A percentile compares a stretch with the other conserved stretches of the same genome.
These are phyloP conservation scores for Penicillium malachiteum DNA, from an alignment of 495 filamentous ascomycete species.

Conservation along the genomic window DNA sequence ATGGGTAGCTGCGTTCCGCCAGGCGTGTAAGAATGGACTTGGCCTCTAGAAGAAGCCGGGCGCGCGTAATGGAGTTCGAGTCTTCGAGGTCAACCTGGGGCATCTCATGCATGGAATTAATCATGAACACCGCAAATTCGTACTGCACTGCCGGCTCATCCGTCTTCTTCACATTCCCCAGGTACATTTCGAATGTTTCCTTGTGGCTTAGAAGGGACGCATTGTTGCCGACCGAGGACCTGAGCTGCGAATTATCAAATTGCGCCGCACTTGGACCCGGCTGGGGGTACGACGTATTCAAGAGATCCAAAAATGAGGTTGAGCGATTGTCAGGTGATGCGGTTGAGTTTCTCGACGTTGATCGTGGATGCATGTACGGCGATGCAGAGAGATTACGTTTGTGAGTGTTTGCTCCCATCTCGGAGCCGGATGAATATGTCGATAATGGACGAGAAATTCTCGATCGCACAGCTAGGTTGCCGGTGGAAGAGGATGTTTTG, in stretches of 20 bases:
- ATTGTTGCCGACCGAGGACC: slow-evolving; percentile 76
- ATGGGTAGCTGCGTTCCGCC: slow-evolving; percentile 83
- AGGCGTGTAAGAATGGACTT: slow-evolving; percentile 83
- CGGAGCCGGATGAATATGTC: slow-evolving; percentile 68
- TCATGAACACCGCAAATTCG: slow-evolving; percentile 92
- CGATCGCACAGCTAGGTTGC: slow-evolving; percentile 57
- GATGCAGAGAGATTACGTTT: slow-evolving; percentile 59
- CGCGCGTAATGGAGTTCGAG: slow-evolving; percentile 47
- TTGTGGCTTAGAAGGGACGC: slow-evolving; percentile 85
- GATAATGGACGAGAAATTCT: slow-evolving; percentile 66
- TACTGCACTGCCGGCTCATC: slow-evolving; percentile 86
- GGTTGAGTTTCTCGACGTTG: slow-evolving; percentile 59
- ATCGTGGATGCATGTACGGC: slow-evolving; percentile 51
- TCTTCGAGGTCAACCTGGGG: slow-evolving; percentile 39
- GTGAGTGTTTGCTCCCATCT: slow-evolving; percentile 41
- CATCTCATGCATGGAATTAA: slow-evolving; percentile 75
- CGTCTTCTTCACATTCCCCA: slow-evolving; percentile 93
- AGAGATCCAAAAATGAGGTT: slow-evolving; percentile 79
- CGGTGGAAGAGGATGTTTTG: slow-evolving; percentile 36
- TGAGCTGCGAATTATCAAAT: slow-evolving; percentile 74
- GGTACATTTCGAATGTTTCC: slow-evolving; percentile 96
- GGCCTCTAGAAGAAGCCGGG: slow-evolving; percentile 81
- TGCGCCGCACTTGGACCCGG: slow-evolving; percentile 71
- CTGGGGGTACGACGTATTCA: slow-evolving; percentile 87
- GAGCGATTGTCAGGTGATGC: slow-evolving; percentile 74